Evolutionary conservation across 78 protist genomes (phyloP), one percentile per base, ranked within the genome.

Genomic region (Dictyostelium citrinum): DNA sequence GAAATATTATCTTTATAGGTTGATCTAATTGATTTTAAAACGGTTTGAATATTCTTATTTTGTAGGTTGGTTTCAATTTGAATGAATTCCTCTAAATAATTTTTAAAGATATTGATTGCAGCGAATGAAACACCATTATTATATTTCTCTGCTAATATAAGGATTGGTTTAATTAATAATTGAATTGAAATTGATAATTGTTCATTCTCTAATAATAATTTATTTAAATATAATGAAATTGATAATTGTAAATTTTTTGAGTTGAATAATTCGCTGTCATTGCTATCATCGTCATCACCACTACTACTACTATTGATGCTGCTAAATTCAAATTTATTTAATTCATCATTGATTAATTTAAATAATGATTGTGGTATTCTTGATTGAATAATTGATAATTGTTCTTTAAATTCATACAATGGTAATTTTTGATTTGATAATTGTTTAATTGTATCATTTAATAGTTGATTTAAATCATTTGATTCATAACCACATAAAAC

Each of bases 281-380:
- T 17, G 9, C 24, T 9, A 0, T 64, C 72, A 11, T 22, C 33
- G 17, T 12, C 35, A 5, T 11, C 8, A 9, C 1, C 16, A 60
- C 8, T 60, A 46, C 3, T 67, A 39, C 4, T 39, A 4, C 4
- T 39, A 4, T 39, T 39, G 43, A 5, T 39, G 43, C 4, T 39
- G 43, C 4, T 58, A 16, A 35, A 35, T 58, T 9, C 80, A 71
- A 35, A 22, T n/a, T 39, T 39, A n/a, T 61, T 45, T 20, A 88
- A 20, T 49, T 78, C 84, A 72, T 79, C 61, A n/a, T 80, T 29
- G 41, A 96, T 84, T n/a, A 90, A 33, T 31, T 77, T 68, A 22
- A 37, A 24, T 10, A 96, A 45, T 33, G 90, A 27, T 39, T 61
- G 46, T 27, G 98, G 98, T n/a, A 96, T 90, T 61, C 96, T 83